Percentiles rank a stretch among this genome's conserved stretches.
Evolutionary conservation across 495 filamentous ascomycete genomes (phyloP).

Genomic region (Amphirosellinia nigrospora): DNA sequence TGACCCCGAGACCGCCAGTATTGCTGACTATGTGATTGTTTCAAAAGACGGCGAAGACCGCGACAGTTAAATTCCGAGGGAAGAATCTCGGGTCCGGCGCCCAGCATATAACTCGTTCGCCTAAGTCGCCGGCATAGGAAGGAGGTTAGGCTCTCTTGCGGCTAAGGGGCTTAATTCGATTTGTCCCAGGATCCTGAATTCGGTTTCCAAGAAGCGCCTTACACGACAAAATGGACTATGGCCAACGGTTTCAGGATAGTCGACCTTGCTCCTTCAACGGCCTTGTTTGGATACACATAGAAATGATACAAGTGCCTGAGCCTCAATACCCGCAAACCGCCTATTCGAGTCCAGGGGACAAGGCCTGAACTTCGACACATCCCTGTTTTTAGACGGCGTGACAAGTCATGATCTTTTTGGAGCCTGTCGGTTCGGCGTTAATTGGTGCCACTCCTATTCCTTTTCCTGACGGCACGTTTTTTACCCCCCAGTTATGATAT

Average conservation of each 20-base stretch:
- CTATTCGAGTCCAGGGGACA: not conserved
- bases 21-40: slow-evolving; percentile 43
- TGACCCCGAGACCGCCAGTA: slow-evolving; percentile 34
- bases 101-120: not conserved
- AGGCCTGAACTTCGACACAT: slow-evolving; percentile 1
- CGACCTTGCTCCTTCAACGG: not conserved
- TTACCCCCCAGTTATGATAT: slow-evolving; percentile 23
- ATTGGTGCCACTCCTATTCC: slow-evolving; percentile 13
- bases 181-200: not conserved
- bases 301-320: not conserved
- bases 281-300: slow-evolving; percentile 18
- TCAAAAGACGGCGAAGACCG: slow-evolving; percentile 43
- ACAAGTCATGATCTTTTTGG: slow-evolving; percentile 14
- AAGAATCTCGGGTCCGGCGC: not conserved
- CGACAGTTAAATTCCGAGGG: slow-evolving; percentile 34
- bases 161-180: not conserved
- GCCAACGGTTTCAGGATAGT: slow-evolving; percentile 16
- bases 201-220: not conserved
- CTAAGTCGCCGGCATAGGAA: not conserved
- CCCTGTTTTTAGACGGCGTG: slow-evolving; percentile 13
- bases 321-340: not conserved
- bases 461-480: slow-evolving; percentile 23
- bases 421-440: slow-evolving; percentile 17
- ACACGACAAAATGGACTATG: not conserved
- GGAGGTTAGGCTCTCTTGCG: not conserved